Conservation (phyloP, 2,329 filamentous ascomycete genomes). For the Acarospora socialis region DNA sequence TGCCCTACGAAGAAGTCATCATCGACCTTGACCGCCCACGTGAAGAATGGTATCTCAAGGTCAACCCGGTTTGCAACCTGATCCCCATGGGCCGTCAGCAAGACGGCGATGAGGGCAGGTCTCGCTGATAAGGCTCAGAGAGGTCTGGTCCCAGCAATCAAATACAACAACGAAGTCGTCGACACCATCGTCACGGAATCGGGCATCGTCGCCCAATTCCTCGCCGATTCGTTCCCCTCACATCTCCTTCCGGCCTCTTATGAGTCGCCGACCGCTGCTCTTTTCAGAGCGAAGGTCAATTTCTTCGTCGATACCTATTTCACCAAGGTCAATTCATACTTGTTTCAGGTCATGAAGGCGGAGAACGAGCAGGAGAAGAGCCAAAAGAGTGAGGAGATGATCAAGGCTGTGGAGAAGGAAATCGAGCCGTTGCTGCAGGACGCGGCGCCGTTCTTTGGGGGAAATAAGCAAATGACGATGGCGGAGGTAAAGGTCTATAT, state of each 20-base stretch:
- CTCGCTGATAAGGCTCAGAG: slow-evolving; percentile 28
- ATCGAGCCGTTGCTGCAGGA: slow-evolving; percentile 54
- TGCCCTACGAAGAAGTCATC: slow-evolving; percentile 55
- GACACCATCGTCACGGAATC: slow-evolving; percentile 56
- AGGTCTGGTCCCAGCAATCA: slow-evolving; percentile 59
- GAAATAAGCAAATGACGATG: slow-evolving; percentile 49
- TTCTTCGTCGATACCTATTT: slow-evolving; percentile 62
- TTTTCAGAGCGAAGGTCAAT: slow-evolving; percentile 50
- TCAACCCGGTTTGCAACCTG: slow-evolving; percentile 48
- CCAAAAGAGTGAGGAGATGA: slow-evolving; percentile 34
- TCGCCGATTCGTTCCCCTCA: slow-evolving; percentile 54
- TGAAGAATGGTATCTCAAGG: slow-evolving; percentile 56
- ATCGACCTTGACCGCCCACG: slow-evolving; percentile 58
- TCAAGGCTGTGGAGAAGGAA: slow-evolving; percentile 49
- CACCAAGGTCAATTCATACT: slow-evolving; percentile 41
- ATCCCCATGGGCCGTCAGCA: not conserved
- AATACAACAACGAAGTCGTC: slow-evolving; percentile 51
- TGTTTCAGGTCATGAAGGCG: slow-evolving; percentile 35
- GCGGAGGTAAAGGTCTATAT: slow-evolving; percentile 47
- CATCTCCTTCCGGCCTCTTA: slow-evolving; percentile 46
- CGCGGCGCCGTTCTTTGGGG: slow-evolving; percentile 48
- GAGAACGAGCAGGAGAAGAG: slow-evolving; percentile 37
- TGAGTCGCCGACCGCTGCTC: slow-evolving; percentile 38
- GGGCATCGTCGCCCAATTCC: slow-evolving; percentile 56
- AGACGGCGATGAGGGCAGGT: not conserved